phyloP scores from a whole-genome alignment of 768 basidiomycete species.

The Collybiopsis confluens region DNA sequence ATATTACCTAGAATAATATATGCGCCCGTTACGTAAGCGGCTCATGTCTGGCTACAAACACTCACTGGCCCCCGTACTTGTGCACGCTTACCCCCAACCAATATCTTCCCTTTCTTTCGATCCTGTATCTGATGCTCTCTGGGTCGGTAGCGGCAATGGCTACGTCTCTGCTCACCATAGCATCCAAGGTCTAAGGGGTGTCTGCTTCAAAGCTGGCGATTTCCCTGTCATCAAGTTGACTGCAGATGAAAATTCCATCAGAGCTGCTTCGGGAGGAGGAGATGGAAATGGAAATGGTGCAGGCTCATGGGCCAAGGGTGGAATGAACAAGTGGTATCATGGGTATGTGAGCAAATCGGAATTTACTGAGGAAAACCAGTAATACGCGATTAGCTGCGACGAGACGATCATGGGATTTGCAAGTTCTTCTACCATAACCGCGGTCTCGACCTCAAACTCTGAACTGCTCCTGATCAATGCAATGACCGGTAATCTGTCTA shows the following conservation, averaged over 20 bases:
- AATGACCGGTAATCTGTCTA: slow-evolving; percentile 61
- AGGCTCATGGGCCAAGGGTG: slow-evolving; percentile 82
- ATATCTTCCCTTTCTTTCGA: slow-evolving; percentile 84
- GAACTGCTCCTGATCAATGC: slow-evolving; percentile 72
- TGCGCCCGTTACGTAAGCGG: too few relatives aligned
- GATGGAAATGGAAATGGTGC: slow-evolving; percentile 48
- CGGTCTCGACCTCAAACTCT: slow-evolving; percentile 52
- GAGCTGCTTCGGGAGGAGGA: slow-evolving; percentile 42
- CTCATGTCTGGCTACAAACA: slow-evolving; percentile 29
- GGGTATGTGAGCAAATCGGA: slow-evolving; percentile 3
- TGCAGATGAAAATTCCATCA: slow-evolving; percentile 76
- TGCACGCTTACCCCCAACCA: slow-evolving; percentile 39
- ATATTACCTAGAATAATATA: too few relatives aligned
- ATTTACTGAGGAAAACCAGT: neutral
- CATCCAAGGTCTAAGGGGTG: slow-evolving; percentile 58
- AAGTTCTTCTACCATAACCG: slow-evolving; percentile 48
- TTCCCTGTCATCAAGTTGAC: slow-evolving; percentile 69
- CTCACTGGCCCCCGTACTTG: slow-evolving; percentile 28
- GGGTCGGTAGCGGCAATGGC: slow-evolving; percentile 77
- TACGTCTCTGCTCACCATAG: slow-evolving; percentile 62
- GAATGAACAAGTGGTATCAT: slow-evolving; percentile 77
- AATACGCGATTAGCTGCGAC: slow-evolving; percentile 20
- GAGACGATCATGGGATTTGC: slow-evolving; percentile 37
- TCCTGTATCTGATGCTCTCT: slow-evolving; percentile 84
- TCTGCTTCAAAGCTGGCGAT: slow-evolving; percentile 70